Percentiles rank a stretch among this genome's conserved stretches.
Conservation (phyloP, 305 asterid genomes). For the Nicotiana rustica region DNA sequence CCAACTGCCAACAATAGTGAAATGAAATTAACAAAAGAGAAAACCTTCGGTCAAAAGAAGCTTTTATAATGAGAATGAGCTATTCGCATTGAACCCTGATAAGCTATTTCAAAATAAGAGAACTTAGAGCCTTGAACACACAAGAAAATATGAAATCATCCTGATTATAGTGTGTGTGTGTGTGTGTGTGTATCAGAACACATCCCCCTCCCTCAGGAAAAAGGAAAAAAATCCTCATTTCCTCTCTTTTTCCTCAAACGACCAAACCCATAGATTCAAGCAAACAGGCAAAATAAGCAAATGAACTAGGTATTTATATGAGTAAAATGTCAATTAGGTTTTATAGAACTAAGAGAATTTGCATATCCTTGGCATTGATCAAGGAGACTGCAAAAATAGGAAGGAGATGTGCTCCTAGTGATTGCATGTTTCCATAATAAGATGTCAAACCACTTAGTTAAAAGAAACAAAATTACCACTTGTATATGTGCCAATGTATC, state of each 20-base stretch:
- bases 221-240: too few species aligned
- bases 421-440: constrained; percentile 18
- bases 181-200: background rate
- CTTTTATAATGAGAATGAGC: background rate
- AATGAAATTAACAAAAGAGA: constrained; percentile 15
- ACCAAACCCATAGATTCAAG: background rate
- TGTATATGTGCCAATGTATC: background rate
- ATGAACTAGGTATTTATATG: background rate
- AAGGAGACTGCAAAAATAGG: background rate
- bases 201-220: too few species aligned
- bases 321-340: background rate
- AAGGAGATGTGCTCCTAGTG: background rate
- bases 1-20: constrained; percentile 24
- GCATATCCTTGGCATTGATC: background rate
- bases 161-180: too few species aligned
- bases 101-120: background rate
- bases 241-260: background rate
- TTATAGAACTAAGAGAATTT: background rate
- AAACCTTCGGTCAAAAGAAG: background rate
- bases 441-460: background rate
- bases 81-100: background rate
- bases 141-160: background rate
- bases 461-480: background rate
- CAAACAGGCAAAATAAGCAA: background rate
- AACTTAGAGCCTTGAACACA: too few species aligned